phyloP scores from a whole-genome alignment of 1,284 basidiomycete genomes.

The Irpex sp. region DNA sequence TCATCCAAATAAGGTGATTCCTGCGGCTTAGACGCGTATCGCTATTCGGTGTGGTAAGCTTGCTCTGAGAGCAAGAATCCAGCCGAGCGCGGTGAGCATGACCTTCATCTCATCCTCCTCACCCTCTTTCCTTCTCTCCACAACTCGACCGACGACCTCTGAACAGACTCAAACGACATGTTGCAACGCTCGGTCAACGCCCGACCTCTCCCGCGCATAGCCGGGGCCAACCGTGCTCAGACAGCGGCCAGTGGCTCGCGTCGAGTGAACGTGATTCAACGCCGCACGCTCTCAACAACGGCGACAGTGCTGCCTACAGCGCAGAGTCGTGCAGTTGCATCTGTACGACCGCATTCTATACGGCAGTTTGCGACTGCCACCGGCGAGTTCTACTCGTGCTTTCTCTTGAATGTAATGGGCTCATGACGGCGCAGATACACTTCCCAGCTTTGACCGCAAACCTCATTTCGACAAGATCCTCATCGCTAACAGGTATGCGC shows the following conservation, averaged over 20 bases:
- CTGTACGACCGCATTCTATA: neutral
- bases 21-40: too few relatives aligned
- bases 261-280: neutral
- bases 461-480: constrained; percentile 83
- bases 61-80: too few relatives aligned
- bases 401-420: neutral
- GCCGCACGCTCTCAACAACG: neutral
- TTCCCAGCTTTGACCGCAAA: constrained; percentile 18
- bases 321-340: neutral
- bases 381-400: constrained; percentile 9
- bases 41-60: too few relatives aligned
- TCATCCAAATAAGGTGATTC: too few relatives aligned
- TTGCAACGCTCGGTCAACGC: constrained; percentile 5
- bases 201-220: constrained; percentile 6
- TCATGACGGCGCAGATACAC: neutral
- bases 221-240: neutral
- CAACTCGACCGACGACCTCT: neutral
- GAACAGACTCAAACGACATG: neutral
- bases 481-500: constrained; percentile 82
- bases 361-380: constrained; percentile 11
- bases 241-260: neutral
- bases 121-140: neutral
- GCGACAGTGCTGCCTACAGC: too few relatives aligned
- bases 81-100: neutral
- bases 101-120: neutral